A percentile compares a stretch with the other conserved stretches of the same genome.
Conservation (phyloP, 192 early-diverging fungal genomes). For the Linnemannia zychae region DNA sequence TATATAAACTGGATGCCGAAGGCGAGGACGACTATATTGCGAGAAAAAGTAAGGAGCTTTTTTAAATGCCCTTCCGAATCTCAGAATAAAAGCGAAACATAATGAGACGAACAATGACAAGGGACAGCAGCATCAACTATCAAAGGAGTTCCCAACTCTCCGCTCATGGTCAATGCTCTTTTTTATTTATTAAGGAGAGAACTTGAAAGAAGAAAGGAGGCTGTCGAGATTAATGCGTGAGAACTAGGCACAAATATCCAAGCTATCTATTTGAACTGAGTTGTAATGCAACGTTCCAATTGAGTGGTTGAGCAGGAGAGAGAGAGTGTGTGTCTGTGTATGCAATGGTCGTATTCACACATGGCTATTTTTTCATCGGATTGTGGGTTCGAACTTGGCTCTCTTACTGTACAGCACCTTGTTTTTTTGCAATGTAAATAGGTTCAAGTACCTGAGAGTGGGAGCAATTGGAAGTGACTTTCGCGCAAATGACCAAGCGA, state of each 20-base stretch:
- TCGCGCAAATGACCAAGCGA: too few relatives aligned
- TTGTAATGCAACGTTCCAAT: not conserved
- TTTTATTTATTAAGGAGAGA: constrained; percentile 2
- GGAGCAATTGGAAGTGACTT: too few relatives aligned
- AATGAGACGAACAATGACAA: not conserved
- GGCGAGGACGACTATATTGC: not conserved
- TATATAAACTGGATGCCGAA: not conserved
- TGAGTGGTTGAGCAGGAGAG: not conserved
- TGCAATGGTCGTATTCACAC: not conserved
- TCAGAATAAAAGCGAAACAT: not conserved
- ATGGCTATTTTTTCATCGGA: not conserved
- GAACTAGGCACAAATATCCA: not conserved
- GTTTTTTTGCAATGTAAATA: too few relatives aligned
- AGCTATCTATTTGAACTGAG: not conserved
- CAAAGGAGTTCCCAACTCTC: not conserved
- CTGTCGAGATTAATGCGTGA: not conserved
- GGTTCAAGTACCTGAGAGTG: too few relatives aligned
- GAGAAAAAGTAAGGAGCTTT: not conserved
- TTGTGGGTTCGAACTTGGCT: not conserved
- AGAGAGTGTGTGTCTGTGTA: not conserved
- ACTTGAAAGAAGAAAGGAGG: not conserved
- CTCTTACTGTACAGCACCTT: not conserved
- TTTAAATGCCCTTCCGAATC: not conserved
- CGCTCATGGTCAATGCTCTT: not conserved
- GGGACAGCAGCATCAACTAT: not conserved